A percentile compares a stretch with the other conserved stretches of the same genome.
Evolutionary conservation across 192 early-diverging fungal genomes (phyloP).

Genomic region (Linnemannia zychae): DNA sequence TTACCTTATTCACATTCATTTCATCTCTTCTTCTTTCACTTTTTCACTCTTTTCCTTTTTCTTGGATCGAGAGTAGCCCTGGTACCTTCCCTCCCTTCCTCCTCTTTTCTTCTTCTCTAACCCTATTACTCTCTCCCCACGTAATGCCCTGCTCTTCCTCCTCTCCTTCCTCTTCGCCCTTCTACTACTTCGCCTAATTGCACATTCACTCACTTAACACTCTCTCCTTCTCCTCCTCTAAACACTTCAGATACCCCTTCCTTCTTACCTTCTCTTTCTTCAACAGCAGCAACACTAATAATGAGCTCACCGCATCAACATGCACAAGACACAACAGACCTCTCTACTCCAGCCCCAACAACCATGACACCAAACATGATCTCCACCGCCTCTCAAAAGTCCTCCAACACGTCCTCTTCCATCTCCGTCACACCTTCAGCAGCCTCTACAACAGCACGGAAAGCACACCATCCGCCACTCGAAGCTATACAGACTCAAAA

Average conservation of each 20-base stretch:
- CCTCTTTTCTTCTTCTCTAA: neutral
- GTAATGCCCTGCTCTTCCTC: neutral
- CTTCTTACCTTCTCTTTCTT: neutral
- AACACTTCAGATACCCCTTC: neutral
- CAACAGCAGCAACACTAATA: neutral
- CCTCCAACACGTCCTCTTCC: constrained; percentile 11
- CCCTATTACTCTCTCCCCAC: neutral
- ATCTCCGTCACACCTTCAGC: constrained; percentile 2
- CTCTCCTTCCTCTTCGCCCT: neutral
- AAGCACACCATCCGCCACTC: constrained; percentile 4
- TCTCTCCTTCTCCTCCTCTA: neutral
- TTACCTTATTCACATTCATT: neutral
- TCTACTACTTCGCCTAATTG: neutral
- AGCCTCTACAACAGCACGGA: neutral
- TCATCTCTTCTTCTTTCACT: neutral
- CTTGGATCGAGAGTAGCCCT: neutral
- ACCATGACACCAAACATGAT: neutral
- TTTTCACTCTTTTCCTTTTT: constrained; percentile 3
- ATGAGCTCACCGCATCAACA: neutral
- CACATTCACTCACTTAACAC: neutral
- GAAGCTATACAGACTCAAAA: constrained; percentile 33
- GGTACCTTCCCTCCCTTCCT: neutral
- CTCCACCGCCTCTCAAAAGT: neutral
- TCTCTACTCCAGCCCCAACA: neutral
- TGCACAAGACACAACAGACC: neutral